phyloP scores from a whole-genome alignment of 768 basidiomycete species.

The Pleurotus sapidus region DNA sequence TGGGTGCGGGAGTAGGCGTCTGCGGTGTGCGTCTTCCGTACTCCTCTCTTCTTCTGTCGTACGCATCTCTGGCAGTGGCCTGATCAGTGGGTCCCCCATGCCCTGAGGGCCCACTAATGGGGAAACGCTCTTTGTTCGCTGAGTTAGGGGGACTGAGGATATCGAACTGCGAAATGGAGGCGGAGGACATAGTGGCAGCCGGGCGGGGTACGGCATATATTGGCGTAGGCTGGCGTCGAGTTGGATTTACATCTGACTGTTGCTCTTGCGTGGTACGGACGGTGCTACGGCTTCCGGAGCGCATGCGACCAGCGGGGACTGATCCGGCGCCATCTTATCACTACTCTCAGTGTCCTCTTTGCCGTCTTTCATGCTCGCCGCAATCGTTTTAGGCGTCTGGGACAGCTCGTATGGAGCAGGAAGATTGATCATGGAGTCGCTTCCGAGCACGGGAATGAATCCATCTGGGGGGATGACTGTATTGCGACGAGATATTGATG shows the following conservation, averaged over 20 bases:
- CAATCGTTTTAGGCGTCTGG: constrained; percentile 25
- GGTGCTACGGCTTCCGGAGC: not conserved
- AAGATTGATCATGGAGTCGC: constrained; percentile 51
- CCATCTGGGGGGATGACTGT: constrained; percentile 54
- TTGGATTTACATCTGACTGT: not conserved
- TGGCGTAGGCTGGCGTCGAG: not conserved
- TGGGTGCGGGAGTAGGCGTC: not conserved
- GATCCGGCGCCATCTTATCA: not conserved
- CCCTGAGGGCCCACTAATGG: not conserved
- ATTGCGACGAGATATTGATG: constrained; percentile 34
- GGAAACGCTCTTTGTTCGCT: constrained; percentile 1
- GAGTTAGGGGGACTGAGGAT: constrained; percentile 1
- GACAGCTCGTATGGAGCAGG: constrained; percentile 63
- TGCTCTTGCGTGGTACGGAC: not conserved
- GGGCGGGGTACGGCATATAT: not conserved
- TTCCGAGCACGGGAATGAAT: constrained; percentile 54
- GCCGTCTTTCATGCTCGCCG: not conserved
- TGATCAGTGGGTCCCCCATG: not conserved
- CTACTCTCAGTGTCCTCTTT: not conserved
- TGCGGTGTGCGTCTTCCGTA: not conserved
- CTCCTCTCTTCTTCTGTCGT: not conserved
- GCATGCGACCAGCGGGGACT: not conserved
- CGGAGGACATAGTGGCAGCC: not conserved
- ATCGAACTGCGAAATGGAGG: constrained; percentile 4
- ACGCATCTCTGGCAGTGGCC: not conserved